Evolutionary conservation across 345 rosid genomes (phyloP).

Genomic region (Trapa bicornis): DNA sequence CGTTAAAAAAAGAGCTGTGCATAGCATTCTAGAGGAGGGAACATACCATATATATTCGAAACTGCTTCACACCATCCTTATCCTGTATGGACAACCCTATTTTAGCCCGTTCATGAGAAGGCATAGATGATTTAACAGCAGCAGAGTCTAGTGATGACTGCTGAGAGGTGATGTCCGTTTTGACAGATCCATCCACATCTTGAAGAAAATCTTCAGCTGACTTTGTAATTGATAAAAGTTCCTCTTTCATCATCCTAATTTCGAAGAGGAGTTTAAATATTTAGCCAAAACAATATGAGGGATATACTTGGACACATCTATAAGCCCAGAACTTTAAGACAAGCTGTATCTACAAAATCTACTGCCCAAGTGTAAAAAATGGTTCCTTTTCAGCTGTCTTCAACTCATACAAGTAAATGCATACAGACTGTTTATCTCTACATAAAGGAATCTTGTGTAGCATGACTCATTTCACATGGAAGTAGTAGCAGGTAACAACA

Average conservation of each 20-base stretch:
- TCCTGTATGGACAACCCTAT: conserved; percentile 60
- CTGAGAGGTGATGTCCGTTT: conserved; percentile 20
- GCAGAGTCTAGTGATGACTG: conserved; percentile 21
- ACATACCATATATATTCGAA: conserved; percentile 56
- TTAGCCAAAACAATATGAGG: background rate
- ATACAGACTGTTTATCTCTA: background rate
- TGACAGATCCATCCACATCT: conserved; percentile 40
- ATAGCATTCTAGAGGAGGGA: conserved; percentile 3
- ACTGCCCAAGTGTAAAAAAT: background rate
- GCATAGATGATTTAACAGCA: conserved; percentile 20
- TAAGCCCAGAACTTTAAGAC: background rate
- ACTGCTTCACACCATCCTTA: conserved; percentile 48
- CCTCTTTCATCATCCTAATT: conserved; percentile 60
- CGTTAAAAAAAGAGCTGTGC: background rate
- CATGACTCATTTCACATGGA: background rate
- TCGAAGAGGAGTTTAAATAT: background rate
- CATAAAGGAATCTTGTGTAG: background rate
- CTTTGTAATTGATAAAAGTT: conserved; percentile 46
- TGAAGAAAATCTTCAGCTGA: conserved; percentile 36
- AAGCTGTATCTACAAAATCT: background rate
- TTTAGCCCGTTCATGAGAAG: conserved; percentile 42
- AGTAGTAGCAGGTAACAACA: background rate
- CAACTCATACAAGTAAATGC: background rate
- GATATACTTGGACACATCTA: background rate
- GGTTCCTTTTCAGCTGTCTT: background rate